These are phyloP conservation scores for Penicillium aurantiogriseum DNA, from an alignment of 2,329 filamentous ascomycete species.

Conservation along the genomic window DNA sequence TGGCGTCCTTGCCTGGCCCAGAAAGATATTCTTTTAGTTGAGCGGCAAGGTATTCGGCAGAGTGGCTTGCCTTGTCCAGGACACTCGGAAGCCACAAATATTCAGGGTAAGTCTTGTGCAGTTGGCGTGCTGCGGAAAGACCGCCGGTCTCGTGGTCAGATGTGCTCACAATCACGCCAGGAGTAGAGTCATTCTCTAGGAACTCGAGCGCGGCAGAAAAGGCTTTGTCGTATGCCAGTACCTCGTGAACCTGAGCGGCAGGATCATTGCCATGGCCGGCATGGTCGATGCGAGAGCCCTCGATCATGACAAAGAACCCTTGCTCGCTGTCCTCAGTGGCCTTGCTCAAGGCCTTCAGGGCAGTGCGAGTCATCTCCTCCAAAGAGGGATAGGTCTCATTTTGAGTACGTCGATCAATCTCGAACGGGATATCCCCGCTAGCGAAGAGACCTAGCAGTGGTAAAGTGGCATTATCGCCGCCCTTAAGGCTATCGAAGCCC, in stretches of 20 bases:
- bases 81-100: slow-evolving; percentile 83
- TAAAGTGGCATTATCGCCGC: slow-evolving; percentile 66
- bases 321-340: slow-evolving; percentile 82
- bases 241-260: slow-evolving; percentile 82
- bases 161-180: slow-evolving; percentile 78
- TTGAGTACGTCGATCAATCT: slow-evolving; percentile 81
- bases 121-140: slow-evolving; percentile 73
- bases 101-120: slow-evolving; percentile 45
- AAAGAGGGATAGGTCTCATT: slow-evolving; percentile 81
- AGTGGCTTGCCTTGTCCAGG: slow-evolving; percentile 75
- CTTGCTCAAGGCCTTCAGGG: slow-evolving; percentile 72
- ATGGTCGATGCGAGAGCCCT: slow-evolving; percentile 94
- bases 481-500: slow-evolving; percentile 71
- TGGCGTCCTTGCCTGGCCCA: slow-evolving; percentile 31
- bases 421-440: slow-evolving; percentile 78
- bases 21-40: slow-evolving; percentile 62
- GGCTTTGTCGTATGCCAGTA: slow-evolving; percentile 88
- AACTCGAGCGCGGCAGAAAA: slow-evolving; percentile 84
- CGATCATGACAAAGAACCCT: slow-evolving; percentile 98
- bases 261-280: slow-evolving; percentile 85
- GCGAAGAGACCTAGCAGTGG: slow-evolving; percentile 87
- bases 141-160: slow-evolving; percentile 97
- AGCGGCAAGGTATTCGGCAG: slow-evolving; percentile 66
- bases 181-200: slow-evolving; percentile 68
- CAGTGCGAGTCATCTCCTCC: slow-evolving; percentile 84